Evolutionary conservation across 164 flowering plant species (phyloP), one percentile per base, ranked within the genome.

Genomic region (Aristolochia contorta): DNA sequence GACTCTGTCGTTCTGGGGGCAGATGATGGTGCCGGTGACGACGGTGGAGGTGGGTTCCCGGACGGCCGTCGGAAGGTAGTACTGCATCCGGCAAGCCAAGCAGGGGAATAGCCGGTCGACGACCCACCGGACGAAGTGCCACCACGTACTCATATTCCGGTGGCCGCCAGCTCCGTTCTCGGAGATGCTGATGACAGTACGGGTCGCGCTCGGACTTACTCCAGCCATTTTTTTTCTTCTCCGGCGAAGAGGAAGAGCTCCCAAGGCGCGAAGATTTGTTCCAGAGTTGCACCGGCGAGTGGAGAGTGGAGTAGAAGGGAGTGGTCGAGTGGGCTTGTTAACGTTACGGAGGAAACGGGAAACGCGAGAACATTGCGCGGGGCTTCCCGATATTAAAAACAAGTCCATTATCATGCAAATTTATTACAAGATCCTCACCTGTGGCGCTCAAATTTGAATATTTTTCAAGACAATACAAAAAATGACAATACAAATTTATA

Each of bases 11-110:
- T 27, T 32, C n/a, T 16, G 19, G 5, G 58, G 58, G 45, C 58
- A 32, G 58, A 56, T 56, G 41, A 56, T 56, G 43, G 58, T 56
- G 41, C 41, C 41, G 6, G 37, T 56, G 43, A 56, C 43, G 58
- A 18, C 7, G 45, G 30, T 7, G 41, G 37, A 6, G 45, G 30
- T 7, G 41, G 37, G 58, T 9, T 27, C 30, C 2, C 3, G 30
- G 30, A 27, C 30, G 30, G 30, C 30, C 30, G 32, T 21, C 21
- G 33, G 30, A 19, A 16, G 37, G 58, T 23, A 12, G 10, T n/a
- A n/a, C n/a, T 27, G n/a, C n/a, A 32, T n/a, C 9, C 33, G 43
- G 58, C 58, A 56, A 45, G 20, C 19, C 20, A 16, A 16, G 58
- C 58, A 56, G 9, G 58, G 58, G 20, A 27, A 56, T n/a, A 56